A percentile compares a stretch with the other conserved stretches of the same genome.
These are phyloP conservation scores for Sclerotinia borealis DNA, from an alignment of 2,329 filamentous ascomycete genomes.

Conservation along the genomic window DNA sequence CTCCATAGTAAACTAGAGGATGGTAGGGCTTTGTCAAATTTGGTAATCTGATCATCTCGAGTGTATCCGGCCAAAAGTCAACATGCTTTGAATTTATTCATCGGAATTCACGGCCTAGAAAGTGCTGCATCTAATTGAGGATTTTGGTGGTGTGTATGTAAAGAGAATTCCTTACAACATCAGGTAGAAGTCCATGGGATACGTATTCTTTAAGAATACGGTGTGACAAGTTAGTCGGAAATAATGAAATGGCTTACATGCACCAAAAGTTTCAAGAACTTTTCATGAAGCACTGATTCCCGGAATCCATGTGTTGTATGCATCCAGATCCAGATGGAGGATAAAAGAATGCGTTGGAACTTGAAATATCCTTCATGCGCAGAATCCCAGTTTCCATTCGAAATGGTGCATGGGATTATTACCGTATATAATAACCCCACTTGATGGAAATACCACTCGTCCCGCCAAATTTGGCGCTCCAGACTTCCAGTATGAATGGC, in stretches of 20 bases:
- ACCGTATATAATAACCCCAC: neutral
- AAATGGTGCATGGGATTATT: neutral
- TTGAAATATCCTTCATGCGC: neutral
- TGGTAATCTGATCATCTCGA: neutral
- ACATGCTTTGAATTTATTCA: neutral
- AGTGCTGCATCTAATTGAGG: neutral
- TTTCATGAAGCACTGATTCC: neutral
- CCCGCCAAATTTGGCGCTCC: neutral
- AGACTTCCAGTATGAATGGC: neutral
- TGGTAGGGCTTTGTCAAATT: neutral
- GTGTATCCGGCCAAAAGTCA: neutral
- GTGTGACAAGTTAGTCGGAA: neutral
- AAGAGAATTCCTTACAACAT: neutral
- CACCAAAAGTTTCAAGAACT: neutral
- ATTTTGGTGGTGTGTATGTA: neutral
- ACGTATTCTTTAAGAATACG: neutral
- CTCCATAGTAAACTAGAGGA: neutral
- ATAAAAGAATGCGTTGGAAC: neutral
- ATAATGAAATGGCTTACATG: neutral
- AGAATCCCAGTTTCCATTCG: neutral
- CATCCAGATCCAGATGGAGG: neutral
- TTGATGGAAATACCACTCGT: neutral
- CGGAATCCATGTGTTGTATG: neutral
- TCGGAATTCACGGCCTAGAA: neutral
- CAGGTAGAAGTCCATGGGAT: neutral